Conservation (phyloP, 2,329 filamentous ascomycete species). For the Penicillium sp. region DNA sequence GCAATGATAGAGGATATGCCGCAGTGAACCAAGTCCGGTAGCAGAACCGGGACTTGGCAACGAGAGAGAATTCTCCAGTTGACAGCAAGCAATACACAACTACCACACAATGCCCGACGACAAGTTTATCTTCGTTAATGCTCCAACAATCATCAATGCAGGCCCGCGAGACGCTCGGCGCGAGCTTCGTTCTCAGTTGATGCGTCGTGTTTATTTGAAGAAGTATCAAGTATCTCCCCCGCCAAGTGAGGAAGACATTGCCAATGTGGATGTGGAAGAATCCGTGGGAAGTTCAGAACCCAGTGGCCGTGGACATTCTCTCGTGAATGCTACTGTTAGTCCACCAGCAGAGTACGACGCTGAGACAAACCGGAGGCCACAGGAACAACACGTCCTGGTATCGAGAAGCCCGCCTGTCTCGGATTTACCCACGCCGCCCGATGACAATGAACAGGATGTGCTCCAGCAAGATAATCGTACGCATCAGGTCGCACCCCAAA, state of each 20-base stretch:
- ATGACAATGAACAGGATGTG: neutral
- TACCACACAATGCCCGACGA: conserved; percentile 2
- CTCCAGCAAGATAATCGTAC: neutral
- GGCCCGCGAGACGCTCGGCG: conserved; percentile 14
- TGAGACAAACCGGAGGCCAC: neutral
- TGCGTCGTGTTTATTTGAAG: conserved; percentile 15
- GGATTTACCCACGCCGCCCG: neutral
- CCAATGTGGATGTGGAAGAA: neutral
- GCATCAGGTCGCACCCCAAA: neutral
- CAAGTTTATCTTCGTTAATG: conserved; percentile 16
- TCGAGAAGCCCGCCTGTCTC: neutral
- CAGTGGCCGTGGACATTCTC: neutral
- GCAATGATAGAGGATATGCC: neutral
- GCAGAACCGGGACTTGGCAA: neutral
- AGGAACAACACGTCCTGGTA: neutral
- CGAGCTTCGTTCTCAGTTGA: conserved; percentile 15
- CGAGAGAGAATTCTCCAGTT: neutral
- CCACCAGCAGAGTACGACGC: neutral
- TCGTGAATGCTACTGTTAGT: neutral
- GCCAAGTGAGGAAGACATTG: neutral
- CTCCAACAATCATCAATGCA: conserved; percentile 14
- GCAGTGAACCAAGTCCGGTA: neutral
- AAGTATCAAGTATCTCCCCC: conserved; percentile 5
- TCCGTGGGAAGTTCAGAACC: neutral
- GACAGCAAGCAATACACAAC: neutral